Evolutionary conservation across 345 rosid species (phyloP).

Genomic region (Populus nigra): DNA sequence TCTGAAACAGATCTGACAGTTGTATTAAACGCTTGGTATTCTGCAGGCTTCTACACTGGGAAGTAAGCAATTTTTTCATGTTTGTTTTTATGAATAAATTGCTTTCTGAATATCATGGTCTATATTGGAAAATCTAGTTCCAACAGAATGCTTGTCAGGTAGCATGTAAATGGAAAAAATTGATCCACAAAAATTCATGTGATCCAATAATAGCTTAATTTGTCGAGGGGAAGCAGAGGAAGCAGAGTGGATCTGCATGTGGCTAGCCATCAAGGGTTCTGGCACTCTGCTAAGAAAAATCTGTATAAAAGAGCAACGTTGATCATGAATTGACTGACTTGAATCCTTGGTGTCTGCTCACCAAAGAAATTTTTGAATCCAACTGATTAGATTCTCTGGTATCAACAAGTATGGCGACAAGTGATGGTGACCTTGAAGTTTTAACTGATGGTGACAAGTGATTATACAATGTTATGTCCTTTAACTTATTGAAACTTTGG

Average conservation of each 20-base stretch:
- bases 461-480: background rate
- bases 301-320: too few species aligned
- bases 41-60: slow-evolving; percentile 61
- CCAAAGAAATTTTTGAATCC: too few species aligned
- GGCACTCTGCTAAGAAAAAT: background rate
- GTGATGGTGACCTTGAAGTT: background rate
- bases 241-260: background rate
- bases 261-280: background rate
- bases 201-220: background rate
- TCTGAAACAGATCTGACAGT: slow-evolving; percentile 45
- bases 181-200: background rate
- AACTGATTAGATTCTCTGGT: too few species aligned
- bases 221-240: background rate
- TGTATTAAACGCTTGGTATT: slow-evolving; percentile 64
- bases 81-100: background rate
- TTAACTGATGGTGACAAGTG: background rate
- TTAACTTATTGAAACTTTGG: background rate
- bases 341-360: too few species aligned
- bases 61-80: slow-evolving; percentile 41
- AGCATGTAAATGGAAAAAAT: background rate
- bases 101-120: background rate
- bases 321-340: too few species aligned
- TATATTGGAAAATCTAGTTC: background rate
- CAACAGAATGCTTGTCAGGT: background rate
- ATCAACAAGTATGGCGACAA: too few species aligned